A percentile compares a stretch with the other conserved stretches of the same genome.
Evolutionary conservation across 495 filamentous ascomycete species (phyloP).

Genomic region (Melanomma pulvis-pyrius): DNA sequence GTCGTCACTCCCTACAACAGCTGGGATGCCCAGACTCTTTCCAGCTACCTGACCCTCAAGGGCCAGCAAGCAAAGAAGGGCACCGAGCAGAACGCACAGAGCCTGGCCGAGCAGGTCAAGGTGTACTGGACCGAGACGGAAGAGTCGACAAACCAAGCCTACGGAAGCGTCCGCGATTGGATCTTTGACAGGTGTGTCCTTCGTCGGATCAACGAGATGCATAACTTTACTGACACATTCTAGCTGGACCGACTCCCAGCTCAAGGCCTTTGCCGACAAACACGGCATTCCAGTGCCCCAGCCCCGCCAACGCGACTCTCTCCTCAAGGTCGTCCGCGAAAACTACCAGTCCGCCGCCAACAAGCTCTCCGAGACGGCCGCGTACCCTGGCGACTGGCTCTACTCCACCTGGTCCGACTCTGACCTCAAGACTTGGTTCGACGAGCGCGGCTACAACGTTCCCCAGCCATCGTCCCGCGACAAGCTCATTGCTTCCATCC

Average conservation of each 20-base stretch:
- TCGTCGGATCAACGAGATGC: slow-evolving; percentile 12
- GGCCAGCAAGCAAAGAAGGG: slow-evolving; percentile 67
- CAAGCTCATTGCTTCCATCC: slow-evolving; percentile 82
- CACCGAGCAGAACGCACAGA: slow-evolving; percentile 64
- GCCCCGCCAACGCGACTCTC: slow-evolving; percentile 79
- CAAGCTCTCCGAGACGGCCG: slow-evolving; percentile 76
- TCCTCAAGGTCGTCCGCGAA: slow-evolving; percentile 74
- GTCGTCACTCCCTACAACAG: slow-evolving; percentile 66
- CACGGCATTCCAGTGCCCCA: slow-evolving; percentile 84
- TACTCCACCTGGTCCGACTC: slow-evolving; percentile 85
- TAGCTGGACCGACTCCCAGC: slow-evolving; percentile 80
- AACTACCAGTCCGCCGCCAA: slow-evolving; percentile 82
- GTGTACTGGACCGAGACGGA: slow-evolving; percentile 73
- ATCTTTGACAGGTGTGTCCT: slow-evolving; percentile 83
- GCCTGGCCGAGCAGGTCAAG: slow-evolving; percentile 69
- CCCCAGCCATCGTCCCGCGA: slow-evolving; percentile 87
- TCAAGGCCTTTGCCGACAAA: slow-evolving; percentile 90
- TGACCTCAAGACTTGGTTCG: slow-evolving; percentile 80
- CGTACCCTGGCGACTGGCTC: slow-evolving; percentile 95
- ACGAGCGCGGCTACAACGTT: slow-evolving; percentile 82
- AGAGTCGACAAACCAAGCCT: slow-evolving; percentile 70
- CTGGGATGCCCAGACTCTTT: slow-evolving; percentile 70
- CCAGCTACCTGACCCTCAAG: slow-evolving; percentile 65
- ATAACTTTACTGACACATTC: slow-evolving; percentile 33
- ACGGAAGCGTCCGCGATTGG: slow-evolving; percentile 79